Conservation (phyloP, 2,329 filamentous ascomycete genomes). For the Thermothelomyces thermophilus region DNA sequence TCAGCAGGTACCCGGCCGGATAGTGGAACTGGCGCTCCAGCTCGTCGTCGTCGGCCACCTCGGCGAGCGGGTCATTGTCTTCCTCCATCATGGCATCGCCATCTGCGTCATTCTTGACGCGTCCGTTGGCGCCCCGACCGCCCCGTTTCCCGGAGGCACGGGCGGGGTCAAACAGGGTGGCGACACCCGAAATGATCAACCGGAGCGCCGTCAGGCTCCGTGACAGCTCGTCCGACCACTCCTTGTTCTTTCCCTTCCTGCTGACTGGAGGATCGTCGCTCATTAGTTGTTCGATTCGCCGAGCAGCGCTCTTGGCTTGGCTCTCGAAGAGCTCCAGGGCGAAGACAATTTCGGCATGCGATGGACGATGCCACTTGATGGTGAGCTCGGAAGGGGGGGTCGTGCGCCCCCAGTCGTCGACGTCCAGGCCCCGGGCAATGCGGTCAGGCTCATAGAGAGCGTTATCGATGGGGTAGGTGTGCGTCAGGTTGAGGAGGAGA, state of each 20-base stretch:
- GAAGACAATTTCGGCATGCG: slow-evolving; percentile 73
- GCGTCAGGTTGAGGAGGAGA: slow-evolving; percentile 85
- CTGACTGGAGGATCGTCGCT: slow-evolving; percentile 75
- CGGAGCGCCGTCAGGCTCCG: slow-evolving; percentile 81
- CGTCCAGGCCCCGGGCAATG: slow-evolving; percentile 62
- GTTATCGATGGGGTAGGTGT: slow-evolving; percentile 89
- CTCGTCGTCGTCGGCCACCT: slow-evolving; percentile 70
- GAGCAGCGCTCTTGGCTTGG: slow-evolving; percentile 70
- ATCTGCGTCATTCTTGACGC: slow-evolving; percentile 48
- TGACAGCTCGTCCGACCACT: slow-evolving; percentile 96
- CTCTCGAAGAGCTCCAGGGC: slow-evolving; percentile 83
- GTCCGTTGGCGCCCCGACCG: slow-evolving; percentile 38
- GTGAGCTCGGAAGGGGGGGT: slow-evolving; percentile 68
- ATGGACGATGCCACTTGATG: slow-evolving; percentile 87
- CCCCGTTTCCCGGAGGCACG: slow-evolving; percentile 53
- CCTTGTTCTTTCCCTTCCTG: slow-evolving; percentile 90
- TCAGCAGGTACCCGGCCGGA: slow-evolving; percentile 76
- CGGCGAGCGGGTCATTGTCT: slow-evolving; percentile 49
- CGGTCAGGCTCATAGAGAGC: slow-evolving; percentile 77
- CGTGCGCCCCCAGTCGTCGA: slow-evolving; percentile 78
- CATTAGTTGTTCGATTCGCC: slow-evolving; percentile 71
- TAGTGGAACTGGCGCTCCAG: slow-evolving; percentile 84
- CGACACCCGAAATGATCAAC: slow-evolving; percentile 84
- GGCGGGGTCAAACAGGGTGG: slow-evolving; percentile 78
- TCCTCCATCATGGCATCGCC: slow-evolving; percentile 40